Percentiles rank a stretch among this genome's conserved stretches.
Conservation (phyloP, 306 rosid species). For the Arachis hypogaea region DNA sequence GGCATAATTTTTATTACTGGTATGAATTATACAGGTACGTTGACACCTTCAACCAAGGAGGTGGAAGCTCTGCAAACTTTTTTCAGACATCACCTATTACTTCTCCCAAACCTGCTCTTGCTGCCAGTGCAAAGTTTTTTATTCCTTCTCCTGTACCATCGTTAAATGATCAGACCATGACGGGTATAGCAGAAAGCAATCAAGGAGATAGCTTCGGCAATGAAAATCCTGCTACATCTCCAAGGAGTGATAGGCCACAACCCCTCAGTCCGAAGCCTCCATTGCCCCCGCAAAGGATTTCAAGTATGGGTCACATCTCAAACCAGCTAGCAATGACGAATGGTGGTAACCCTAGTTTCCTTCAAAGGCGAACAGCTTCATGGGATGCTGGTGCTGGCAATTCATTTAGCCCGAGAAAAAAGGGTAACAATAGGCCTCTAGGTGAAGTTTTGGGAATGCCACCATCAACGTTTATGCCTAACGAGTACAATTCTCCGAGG, state of each 20-base stretch:
- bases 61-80: slow-evolving; percentile 62
- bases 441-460: slow-evolving; percentile 62
- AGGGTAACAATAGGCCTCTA: slow-evolving; percentile 47
- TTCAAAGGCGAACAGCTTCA: slow-evolving; percentile 72
- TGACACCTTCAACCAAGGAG: slow-evolving; percentile 90
- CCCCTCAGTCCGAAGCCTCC: slow-evolving; percentile 41
- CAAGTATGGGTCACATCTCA: slow-evolving; percentile 65
- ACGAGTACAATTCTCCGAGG: slow-evolving; percentile 42
- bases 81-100: slow-evolving; percentile 70
- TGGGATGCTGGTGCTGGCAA: slow-evolving; percentile 71
- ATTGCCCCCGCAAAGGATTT: slow-evolving; percentile 54
- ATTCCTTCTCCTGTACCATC: slow-evolving; percentile 64
- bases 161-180: slow-evolving; percentile 59
- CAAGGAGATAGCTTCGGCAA: slow-evolving; percentile 51
- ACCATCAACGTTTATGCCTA: slow-evolving; percentile 55
- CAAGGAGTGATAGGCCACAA: slow-evolving; percentile 43
- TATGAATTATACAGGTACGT: slow-evolving; percentile 69
- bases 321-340: slow-evolving; percentile 37
- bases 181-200: slow-evolving; percentile 56
- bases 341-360: slow-evolving; percentile 30
- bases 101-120: slow-evolving; percentile 60
- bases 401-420: slow-evolving; percentile 48
- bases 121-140: slow-evolving; percentile 79
- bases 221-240: slow-evolving; percentile 58
- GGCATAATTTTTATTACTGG: slow-evolving; percentile 24